A percentile compares a stretch with the other conserved stretches of the same genome.
phyloP scores from a whole-genome alignment of 805 yeast genomes.

The Cyberlindnera mrakii region DNA sequence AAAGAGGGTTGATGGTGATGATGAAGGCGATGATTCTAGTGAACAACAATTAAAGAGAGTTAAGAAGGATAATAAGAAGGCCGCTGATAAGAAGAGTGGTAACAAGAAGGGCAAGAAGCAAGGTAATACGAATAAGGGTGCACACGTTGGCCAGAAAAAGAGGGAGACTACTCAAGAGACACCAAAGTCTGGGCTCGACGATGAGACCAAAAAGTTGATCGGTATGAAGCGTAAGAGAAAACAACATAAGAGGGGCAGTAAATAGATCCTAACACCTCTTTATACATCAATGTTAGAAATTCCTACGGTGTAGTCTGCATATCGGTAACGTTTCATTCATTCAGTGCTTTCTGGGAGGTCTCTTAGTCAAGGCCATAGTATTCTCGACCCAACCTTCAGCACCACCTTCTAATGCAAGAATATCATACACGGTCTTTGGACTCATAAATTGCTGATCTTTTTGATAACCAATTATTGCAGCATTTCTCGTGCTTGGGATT shows the following conservation, averaged over 20 bases:
- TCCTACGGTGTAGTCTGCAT: too few species aligned
- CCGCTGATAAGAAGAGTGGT: background rate
- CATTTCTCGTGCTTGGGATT: constrained; percentile 91
- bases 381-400: constrained; percentile 88
- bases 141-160: constrained; percentile 21
- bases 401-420: constrained; percentile 76
- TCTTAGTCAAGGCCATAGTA: constrained; percentile 63
- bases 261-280: background rate
- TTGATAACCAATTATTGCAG: constrained; percentile 73
- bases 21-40: constrained; percentile 17
- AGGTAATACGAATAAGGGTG: constrained; percentile 40
- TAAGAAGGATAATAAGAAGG: constrained; percentile 3
- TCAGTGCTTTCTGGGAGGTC: constrained; percentile 68
- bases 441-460: constrained; percentile 25
- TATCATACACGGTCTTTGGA: constrained; percentile 43
- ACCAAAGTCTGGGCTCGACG: constrained; percentile 36
- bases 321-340: background rate
- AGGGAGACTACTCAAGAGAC: constrained; percentile 5
- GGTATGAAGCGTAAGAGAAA: constrained; percentile 66
- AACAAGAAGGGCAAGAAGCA: constrained; percentile 25
- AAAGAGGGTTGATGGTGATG: constrained; percentile 21
- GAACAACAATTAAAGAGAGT: constrained; percentile 10
- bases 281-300: background rate
- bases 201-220: constrained; percentile 55
- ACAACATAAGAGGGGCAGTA: constrained; percentile 33